Evolutionary conservation across 1,139 yeast genomes (phyloP), one percentile per base, ranked within the genome.

Genomic region (Pichia sp.): DNA sequence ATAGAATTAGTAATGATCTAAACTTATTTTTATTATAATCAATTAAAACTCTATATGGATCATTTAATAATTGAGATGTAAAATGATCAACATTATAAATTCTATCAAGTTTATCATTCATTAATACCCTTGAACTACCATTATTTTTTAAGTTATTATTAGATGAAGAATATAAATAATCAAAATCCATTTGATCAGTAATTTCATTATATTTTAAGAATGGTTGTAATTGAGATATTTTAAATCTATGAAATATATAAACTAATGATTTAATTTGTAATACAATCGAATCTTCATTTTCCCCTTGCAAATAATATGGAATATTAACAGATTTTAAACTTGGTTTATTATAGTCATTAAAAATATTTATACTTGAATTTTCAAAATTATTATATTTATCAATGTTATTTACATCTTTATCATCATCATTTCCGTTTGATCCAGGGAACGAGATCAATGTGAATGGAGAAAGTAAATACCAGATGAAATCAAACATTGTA

Each of bases 21-120:
- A 79, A 80, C 57, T 76, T 74, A 62, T 80, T 80, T 54, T 78
- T 79, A 33, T 66, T 58, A 69, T 77, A 80, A 56, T 80, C 88
- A 24, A 78, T 70, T 43, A 79, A 63, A 18, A 80, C 75, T 27
- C 86, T 65, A 53, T 78, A 77, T 43, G 77, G 79, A 57, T 80
- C 84, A 21, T 60, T 52, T 15, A 66, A 43, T 37, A 80, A 48
- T 5, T 62, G 50, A n/a, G 56, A 51, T 36, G 67, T 66, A 51
- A 80, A 76, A 34, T 60, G 67, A 1, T 53, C 43, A 34, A 69
- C 58, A 55, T 77, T 76, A 53, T 79, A 80, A 49, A 74, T 63
- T 16, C 61, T 52, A 53, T 80, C 88, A 33, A 79, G 62, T 49
- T 72, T 70, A 41, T 63, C 58, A 43, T 63, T 58, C 34, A 53